Evolutionary conservation across 345 rosid genomes (phyloP).

Genomic region (Eutrema japonicum): DNA sequence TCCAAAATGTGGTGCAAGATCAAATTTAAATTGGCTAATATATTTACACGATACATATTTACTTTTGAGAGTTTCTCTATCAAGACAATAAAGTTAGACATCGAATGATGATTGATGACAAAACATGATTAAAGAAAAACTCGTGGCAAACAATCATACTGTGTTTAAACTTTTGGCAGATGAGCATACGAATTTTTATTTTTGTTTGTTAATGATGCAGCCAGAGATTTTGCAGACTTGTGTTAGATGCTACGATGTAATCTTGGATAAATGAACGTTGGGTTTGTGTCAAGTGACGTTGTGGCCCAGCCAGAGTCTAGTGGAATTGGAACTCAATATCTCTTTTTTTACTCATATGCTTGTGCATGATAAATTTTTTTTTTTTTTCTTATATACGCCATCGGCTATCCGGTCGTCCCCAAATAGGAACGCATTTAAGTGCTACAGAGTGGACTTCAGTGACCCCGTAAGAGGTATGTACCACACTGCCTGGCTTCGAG

Average conservation of each 20-base stretch:
- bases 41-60: background rate
- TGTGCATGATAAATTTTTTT: background rate
- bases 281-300: conserved; percentile 21
- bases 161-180: conserved; percentile 37
- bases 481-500: no score
- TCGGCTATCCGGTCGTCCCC: no score
- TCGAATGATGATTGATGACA: conserved; percentile 26
- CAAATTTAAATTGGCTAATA: background rate
- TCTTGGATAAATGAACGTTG: conserved; percentile 12
- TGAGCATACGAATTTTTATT: conserved; percentile 9
- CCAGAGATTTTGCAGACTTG: conserved; percentile 18
- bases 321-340: conserved; percentile 6
- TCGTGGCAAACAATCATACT: conserved; percentile 43
- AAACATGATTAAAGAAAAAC: conserved; percentile 37
- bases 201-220: conserved; percentile 20
- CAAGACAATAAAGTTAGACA: conserved; percentile 20
- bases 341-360: background rate
- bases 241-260: conserved; percentile 30
- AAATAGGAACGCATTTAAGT: no score
- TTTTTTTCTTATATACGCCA: no score
- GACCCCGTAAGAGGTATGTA: no score
- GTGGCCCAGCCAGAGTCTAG: conserved; percentile 23
- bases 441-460: no score
- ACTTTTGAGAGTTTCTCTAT: conserved; percentile 7
- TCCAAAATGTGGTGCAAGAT: background rate